Conservation (phyloP, 495 filamentous ascomycete genomes). For the Astrothelium macrocarpum region DNA sequence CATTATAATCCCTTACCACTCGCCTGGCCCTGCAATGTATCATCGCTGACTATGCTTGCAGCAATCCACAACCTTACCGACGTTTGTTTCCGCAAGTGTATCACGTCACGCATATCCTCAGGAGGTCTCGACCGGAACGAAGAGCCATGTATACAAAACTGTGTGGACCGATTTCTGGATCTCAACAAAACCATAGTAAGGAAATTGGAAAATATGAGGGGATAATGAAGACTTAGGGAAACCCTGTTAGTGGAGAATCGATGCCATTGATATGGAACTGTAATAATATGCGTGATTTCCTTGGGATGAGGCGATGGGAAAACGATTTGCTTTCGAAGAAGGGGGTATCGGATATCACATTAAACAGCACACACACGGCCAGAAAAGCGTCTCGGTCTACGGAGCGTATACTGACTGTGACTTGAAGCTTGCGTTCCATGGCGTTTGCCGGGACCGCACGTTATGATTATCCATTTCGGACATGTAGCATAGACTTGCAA, state of each 20-base stretch:
- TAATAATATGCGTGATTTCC: too few relatives aligned
- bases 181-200: conserved; percentile 68
- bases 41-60: conserved; percentile 8
- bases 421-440: background rate
- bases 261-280: too few relatives aligned
- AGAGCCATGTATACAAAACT: conserved; percentile 76
- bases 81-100: conserved; percentile 89
- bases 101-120: conserved; percentile 53
- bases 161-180: conserved; percentile 89
- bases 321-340: background rate
- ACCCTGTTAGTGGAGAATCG: too few relatives aligned
- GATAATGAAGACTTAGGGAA: too few relatives aligned
- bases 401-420: background rate
- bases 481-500: background rate
- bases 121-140: conserved; percentile 63
- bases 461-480: background rate
- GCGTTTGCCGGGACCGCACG: background rate
- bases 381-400: too few relatives aligned
- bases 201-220: conserved; percentile 61
- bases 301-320: background rate
- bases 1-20: conserved; percentile 2
- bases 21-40: too few relatives aligned
- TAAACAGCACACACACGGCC: too few relatives aligned
- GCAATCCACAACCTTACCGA: conserved; percentile 78
- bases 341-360: too few relatives aligned